Base-by-base conservation (phyloP, 2,329 filamentous ascomycete genomes). In the Akanthomyces lecanii region DNA sequence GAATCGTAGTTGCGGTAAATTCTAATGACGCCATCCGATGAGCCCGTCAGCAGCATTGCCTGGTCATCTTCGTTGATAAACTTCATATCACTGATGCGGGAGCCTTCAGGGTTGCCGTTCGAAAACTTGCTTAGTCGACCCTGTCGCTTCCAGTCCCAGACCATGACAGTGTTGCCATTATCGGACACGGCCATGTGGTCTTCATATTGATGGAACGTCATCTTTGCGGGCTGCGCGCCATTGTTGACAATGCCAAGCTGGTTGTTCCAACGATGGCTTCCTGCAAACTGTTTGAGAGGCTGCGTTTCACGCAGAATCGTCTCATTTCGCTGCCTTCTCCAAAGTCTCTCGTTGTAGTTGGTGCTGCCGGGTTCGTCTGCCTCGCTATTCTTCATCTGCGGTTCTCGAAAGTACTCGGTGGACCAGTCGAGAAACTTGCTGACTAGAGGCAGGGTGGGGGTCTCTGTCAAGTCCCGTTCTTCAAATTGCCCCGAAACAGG, bases 51-150 rank as follows among this genome's bases (percentile, higher is more conserved):
- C 63, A 99, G 78, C 66, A 98, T 86, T 3, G 94, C 95, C 72
- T 96, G 92, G 72, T 99, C 95, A 70, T 99, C 95, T 75, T 99
- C 95, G 69, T 99, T 99, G 79, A 99, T 96, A 75, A 98, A 97
- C 62, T 92, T 91, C 73, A 97, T 88, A 74, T 98, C 93, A 61
- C 92, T 97, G 70, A 99, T 96, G 69, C 88, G 92, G 30, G 92
- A 97, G 3, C 93, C 92, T 38, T 88, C 82, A 0, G 95, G 95
- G 70, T 99, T 99, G 55, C 91, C 93, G 71, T 98, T 98, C 33
- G 91, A 96, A 76, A 99, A 99, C 62, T 89, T 88, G 72, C 87
- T 91, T 66, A 97, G 79, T 40, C 89, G 86, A 56, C 82, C 83
- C 67, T 89, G 86, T 61, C 85, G 85, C 75, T 92, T 88, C 90